Base-by-base conservation (phyloP, 2,329 filamentous ascomycete species). In the Fusarium sp. region DNA sequence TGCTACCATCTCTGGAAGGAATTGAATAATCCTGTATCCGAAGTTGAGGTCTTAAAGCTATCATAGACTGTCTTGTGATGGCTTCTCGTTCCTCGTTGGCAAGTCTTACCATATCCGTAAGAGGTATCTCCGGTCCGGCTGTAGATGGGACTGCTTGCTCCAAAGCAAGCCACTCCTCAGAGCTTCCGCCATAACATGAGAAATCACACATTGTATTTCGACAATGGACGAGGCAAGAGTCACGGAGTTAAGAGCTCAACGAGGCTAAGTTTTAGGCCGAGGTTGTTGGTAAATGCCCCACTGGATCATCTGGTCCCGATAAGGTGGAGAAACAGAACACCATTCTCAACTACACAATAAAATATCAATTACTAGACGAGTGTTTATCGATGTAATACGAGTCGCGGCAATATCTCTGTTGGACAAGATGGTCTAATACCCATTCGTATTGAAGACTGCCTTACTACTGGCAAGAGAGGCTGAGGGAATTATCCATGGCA, bases 11-110 rank as follows among this genome's bases (percentile, higher is more conserved):
- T 8, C 57, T 10, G 10, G 57, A 62, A 2, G 7, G 2, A 4
- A 62, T 20, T 0, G 1, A 3, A 2, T 62, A 30, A 0, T 62
- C n/a, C 1, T 37, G 26, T 8, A n/a, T 37, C 7, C 8, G 18
- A 0, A 62, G 6, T 5, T 1, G 16, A 5, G 30, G 40, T 1
- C 15, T 30, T 1, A 62, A 46, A 1, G 46, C 31, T 3, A 8
- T 41, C 59, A 62, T 62, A 0, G 40, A 62, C 1, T 20, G 6
- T 7, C 16, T 56, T 7, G 12, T 40, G 18, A 56, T 9, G 10
- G 15, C 57, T 54, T 62, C 59, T 56, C 57, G 46, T 37, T 62
- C 59, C 8, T 11, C 4, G 20, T 62, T 62, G 0, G 57, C 57
- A 0, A 62, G 0, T 0, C 7, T 41, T 11, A 55, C 23, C 40